Evolutionary conservation across 139 green algal genomes (phyloP).

Genomic region (Picochlorum sp.): DNA sequence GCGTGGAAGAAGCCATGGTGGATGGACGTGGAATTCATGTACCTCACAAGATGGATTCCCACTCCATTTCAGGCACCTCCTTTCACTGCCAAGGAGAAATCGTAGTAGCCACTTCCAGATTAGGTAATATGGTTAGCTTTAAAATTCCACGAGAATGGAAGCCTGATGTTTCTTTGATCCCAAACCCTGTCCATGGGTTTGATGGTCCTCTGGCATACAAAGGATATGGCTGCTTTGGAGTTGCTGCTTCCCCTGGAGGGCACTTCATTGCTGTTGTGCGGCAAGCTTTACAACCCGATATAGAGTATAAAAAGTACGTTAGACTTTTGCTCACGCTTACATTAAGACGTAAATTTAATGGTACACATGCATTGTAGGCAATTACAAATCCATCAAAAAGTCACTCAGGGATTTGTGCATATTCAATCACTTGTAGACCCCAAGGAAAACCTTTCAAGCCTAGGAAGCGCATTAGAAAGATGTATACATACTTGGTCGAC

Average conservation of each 20-base stretch:
- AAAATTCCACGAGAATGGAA: neutral
- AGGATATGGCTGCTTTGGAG: constrained; percentile 16
- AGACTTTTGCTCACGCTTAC: neutral
- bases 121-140: neutral
- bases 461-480: neutral
- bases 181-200: neutral
- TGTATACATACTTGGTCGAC: neutral
- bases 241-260: constrained; percentile 20
- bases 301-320: constrained; percentile 26
- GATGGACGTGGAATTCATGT: neutral
- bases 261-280: constrained; percentile 18
- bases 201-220: neutral
- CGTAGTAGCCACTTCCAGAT: constrained; percentile 2
- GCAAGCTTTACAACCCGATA: neutral
- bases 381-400: constrained; percentile 5
- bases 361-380: constrained; percentile 14
- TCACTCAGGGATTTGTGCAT: constrained; percentile 4
- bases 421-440: neutral
- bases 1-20: neutral
- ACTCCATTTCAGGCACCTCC: constrained; percentile 1
- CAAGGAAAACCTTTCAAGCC: neutral
- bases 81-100: neutral
- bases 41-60: constrained; percentile 11
- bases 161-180: neutral
- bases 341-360: neutral